phyloP scores from a whole-genome alignment of 257 asterid species.

The Solanum etuberosum region DNA sequence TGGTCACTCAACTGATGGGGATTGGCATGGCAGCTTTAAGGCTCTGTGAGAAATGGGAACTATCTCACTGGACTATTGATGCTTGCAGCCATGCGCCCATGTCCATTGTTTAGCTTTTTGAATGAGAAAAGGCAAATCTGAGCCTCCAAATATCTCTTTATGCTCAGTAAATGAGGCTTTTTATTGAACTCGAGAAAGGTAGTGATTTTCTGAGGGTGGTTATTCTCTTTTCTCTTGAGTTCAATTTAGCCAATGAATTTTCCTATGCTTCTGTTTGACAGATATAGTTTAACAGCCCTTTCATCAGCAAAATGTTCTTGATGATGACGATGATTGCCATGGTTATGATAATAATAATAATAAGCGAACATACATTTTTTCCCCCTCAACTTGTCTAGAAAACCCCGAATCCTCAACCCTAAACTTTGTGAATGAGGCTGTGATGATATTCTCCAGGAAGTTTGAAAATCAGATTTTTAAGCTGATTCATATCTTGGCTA shows the following conservation, averaged over 20 bases:
- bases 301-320: background rate
- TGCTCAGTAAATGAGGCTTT: background rate
- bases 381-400: background rate
- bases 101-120: background rate
- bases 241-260: background rate
- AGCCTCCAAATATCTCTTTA: background rate
- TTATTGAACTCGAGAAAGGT: background rate
- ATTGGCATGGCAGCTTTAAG: background rate
- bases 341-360: background rate
- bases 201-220: background rate
- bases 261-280: background rate
- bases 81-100: background rate
- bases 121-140: background rate
- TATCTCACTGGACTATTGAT: background rate
- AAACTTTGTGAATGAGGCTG: background rate
- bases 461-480: background rate
- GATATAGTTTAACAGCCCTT: background rate
- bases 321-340: background rate
- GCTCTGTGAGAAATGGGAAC: background rate
- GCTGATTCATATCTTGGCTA: conserved; percentile 12
- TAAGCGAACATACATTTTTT: background rate
- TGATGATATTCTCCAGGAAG: background rate
- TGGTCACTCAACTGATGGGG: background rate
- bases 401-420: background rate
- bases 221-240: background rate